Percentiles rank a stretch among this genome's conserved stretches.
Conservation (phyloP, 768 basidiomycete species). For the Macrolepiota albuminosa region DNA sequence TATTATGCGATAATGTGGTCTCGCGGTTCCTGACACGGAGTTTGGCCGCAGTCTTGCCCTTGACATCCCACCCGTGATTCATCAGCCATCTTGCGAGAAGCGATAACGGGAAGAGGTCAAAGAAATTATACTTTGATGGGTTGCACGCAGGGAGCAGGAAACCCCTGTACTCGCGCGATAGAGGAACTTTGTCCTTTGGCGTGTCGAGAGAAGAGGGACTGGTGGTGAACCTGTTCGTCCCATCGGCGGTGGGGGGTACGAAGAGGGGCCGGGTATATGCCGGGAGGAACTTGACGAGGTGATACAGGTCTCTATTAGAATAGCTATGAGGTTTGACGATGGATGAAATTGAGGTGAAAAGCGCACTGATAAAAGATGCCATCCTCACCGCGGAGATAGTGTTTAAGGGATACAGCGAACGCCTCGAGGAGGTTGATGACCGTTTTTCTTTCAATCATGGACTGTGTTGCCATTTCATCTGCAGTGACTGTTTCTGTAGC, state of each 20-base stretch:
- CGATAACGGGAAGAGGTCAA: slow-evolving; percentile 71
- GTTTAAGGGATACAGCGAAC: slow-evolving; percentile 61
- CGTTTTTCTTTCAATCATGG: slow-evolving; percentile 64
- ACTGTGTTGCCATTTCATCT: slow-evolving; percentile 36
- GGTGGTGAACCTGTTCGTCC: neutral
- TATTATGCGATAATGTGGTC: slow-evolving; percentile 47
- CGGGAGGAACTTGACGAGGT: slow-evolving; percentile 71
- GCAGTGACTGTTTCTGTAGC: slow-evolving; percentile 15
- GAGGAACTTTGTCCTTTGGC: slow-evolving; percentile 27
- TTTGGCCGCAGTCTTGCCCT: slow-evolving; percentile 59
- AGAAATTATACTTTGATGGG: slow-evolving; percentile 56
- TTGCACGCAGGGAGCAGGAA: slow-evolving; percentile 47
- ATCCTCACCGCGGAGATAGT: slow-evolving; percentile 62
- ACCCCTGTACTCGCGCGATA: slow-evolving; percentile 37
- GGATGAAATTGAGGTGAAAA: slow-evolving; percentile 8
- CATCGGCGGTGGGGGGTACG: slow-evolving; percentile 34
- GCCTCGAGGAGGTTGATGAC: slow-evolving; percentile 64
- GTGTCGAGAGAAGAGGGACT: slow-evolving; percentile 20
- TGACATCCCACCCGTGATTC: slow-evolving; percentile 42
- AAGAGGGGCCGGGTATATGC: slow-evolving; percentile 53
- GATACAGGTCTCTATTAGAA: slow-evolving; percentile 50
- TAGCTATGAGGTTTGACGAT: slow-evolving; percentile 10
- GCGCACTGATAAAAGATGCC: slow-evolving; percentile 42
- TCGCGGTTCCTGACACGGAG: slow-evolving; percentile 46
- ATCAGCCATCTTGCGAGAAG: slow-evolving; percentile 44